Evolutionary conservation across 106 monocot species (phyloP), one percentile per base, ranked within the genome.

Genomic region (Dioscorea zingiberensis): DNA sequence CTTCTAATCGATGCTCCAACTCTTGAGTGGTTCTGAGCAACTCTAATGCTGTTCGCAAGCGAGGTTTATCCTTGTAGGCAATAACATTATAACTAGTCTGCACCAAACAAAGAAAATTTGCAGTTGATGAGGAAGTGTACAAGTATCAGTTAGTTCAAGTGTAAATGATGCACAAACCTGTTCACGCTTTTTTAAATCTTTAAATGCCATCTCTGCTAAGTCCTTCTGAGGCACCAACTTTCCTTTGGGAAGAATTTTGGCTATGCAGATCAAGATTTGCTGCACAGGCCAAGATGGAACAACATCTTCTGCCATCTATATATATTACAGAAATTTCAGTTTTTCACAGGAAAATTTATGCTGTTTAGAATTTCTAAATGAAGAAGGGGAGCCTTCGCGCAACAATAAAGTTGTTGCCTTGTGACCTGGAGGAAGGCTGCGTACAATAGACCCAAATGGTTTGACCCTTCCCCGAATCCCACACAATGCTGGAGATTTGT

Each of bases 1-100:
- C 87, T 63, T 85, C 74, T 62, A 97, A 48, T 60, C 74, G 61
- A 6, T 56, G 30, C 47, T 94, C 95, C 24, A 97, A 76, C 62
- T 97, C 95, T 72, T 91, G 81, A 15, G 95, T 86, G 7, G 83
- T 82, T 54, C 49, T 75, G 4, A 88, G 69, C 72, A 97, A 26
- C 67, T 95, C 85, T 17, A 81, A 18, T 44, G 88, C 91, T 48
- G 95, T 94, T 65, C 71, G 54, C 22, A 95, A 48, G 18, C 94
- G 80, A 71, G 94, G 85, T 64, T 87, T 90, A 70, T 85, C 94
- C 74, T 73, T 85, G 65, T 97, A 97, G 7, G 74, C 85, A 79
- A 97, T 83, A 13, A 97, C 85, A 69, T 97, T 97, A 58, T 81
- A 97, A 28, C 71, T 64, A 71, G 65, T 64, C 91, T 97, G 91